These are phyloP conservation scores for Pseudogymnoascus sp. DNA, from an alignment of 2,329 filamentous ascomycete species.

Conservation along the genomic window DNA sequence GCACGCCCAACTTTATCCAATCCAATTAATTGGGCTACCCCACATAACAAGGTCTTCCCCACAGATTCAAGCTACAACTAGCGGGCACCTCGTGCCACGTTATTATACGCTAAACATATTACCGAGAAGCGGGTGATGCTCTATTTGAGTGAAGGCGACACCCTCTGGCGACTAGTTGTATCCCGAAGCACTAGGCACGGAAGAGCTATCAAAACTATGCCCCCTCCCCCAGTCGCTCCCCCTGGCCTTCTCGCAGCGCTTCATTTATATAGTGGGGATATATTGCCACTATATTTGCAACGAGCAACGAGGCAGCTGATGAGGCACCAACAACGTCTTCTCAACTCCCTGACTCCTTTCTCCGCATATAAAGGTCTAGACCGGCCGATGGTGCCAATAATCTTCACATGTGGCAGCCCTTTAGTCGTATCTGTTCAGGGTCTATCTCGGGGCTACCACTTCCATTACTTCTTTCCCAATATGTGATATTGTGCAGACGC, in stretches of 20 bases:
- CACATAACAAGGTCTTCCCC: background rate
- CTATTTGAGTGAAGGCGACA: background rate
- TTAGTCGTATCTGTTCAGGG: background rate
- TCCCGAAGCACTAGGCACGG: background rate
- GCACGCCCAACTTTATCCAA: background rate
- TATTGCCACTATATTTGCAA: background rate
- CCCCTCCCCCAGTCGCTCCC: background rate
- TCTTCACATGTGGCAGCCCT: background rate
- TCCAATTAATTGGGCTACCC: background rate
- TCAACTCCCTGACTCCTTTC: background rate
- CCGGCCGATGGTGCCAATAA: background rate
- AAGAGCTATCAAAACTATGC: background rate
- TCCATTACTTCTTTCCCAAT: background rate
- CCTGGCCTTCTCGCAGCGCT: background rate
- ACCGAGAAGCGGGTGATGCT: background rate
- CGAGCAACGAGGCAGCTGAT: background rate
- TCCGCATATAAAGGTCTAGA: background rate
- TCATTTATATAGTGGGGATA: background rate
- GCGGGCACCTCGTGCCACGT: background rate
- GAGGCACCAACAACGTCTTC: background rate
- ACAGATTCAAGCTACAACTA: background rate
- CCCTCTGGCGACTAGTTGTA: background rate
- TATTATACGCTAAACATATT: background rate
- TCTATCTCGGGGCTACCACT: background rate
- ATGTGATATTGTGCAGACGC: background rate